These are phyloP conservation scores for Colletotrichum godetiae DNA, from an alignment of 2,329 filamentous ascomycete species.

Conservation along the genomic window DNA sequence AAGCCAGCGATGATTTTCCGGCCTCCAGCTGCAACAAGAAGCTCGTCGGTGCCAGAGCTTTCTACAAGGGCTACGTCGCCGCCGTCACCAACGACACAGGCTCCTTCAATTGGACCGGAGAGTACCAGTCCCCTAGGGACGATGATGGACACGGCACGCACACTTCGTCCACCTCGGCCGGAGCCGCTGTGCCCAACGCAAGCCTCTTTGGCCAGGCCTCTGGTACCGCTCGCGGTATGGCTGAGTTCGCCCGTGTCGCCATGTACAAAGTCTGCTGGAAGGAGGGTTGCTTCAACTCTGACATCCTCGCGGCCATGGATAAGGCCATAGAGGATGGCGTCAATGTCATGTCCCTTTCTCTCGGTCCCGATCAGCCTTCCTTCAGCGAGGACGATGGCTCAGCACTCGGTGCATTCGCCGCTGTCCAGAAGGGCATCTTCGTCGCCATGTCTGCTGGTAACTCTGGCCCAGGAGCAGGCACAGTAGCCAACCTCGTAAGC, in stretches of 20 bases:
- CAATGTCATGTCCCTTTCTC: slow-evolving; percentile 20
- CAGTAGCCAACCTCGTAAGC: background rate
- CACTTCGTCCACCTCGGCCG: slow-evolving; percentile 16
- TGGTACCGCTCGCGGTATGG: slow-evolving; percentile 27
- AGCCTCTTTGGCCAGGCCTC: slow-evolving; percentile 18
- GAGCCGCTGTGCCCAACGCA: background rate
- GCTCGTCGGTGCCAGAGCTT: slow-evolving; percentile 31
- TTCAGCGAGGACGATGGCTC: background rate
- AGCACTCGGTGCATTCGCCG: slow-evolving; percentile 1
- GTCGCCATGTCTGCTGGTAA: slow-evolving; percentile 10
- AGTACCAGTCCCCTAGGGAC: slow-evolving; percentile 6
- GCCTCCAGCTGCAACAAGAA: slow-evolving; percentile 31
- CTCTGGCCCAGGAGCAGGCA: background rate
- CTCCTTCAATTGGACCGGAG: slow-evolving; percentile 9
- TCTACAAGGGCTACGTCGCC: slow-evolving; percentile 14
- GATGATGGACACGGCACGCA: slow-evolving; percentile 23
- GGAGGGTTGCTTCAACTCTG: slow-evolving; percentile 3
- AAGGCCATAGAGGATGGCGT: slow-evolving; percentile 27
- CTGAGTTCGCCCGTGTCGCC: slow-evolving; percentile 6
- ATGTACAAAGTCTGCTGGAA: slow-evolving; percentile 28
- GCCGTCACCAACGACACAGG: background rate
- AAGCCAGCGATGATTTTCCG: slow-evolving; percentile 18
- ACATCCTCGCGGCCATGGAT: slow-evolving; percentile 21
- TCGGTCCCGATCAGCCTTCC: background rate
- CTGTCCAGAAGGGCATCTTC: slow-evolving; percentile 13